Evolutionary conservation across 768 basidiomycete genomes (phyloP), one percentile per base, ranked within the genome.

Genomic region (Floccularia luteovirens): DNA sequence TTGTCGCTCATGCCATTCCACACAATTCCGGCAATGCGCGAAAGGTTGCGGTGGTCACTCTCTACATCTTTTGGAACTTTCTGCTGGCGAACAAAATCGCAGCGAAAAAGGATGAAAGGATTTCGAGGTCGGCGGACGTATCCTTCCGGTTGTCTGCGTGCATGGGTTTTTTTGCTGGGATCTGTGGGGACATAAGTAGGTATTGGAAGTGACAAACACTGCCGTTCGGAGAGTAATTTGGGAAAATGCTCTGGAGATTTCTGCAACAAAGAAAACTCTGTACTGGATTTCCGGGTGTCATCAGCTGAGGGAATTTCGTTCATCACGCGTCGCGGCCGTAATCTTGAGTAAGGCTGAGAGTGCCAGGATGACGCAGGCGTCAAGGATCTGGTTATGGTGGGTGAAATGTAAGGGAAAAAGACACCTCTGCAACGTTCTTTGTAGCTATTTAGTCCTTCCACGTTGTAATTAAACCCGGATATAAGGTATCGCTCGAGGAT

Each of bases 91-190:
- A 82, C 77, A 39, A 84, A 77, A 53, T 86, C 76, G 53, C 76
- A 82, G 30, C 86, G 72, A 54, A 85, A 89, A 45, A 88, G 71
- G 47, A 89, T 86, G 60, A 89, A 89, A 0, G 84, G 79, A 56
- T 88, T 88, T 12, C 79, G 66, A 0, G 84, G 83, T 20, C 86
- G 75, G 13, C 80, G 79, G 27, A 86, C 72, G 52, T 85, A 84
- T 4, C 63, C 71, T 3, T 51, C 40, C 1, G 73, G 67, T 38
- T 67, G 70, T 30, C 69, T 70, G 30, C 66, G 61, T 1, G 70
- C 65, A 47, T 76, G 74, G 5, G 70, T 69, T 48, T 73, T 74
- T 48, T 67, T 61, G n/a, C 44, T 48, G 12, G 41, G 56, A 33
- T 59, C 49, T 8, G 48, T 53, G 21, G 47, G 48, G 14, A 35